Base-by-base conservation (phyloP, 2,329 filamentous ascomycete species). In the Lachnellula subtilissima region DNA sequence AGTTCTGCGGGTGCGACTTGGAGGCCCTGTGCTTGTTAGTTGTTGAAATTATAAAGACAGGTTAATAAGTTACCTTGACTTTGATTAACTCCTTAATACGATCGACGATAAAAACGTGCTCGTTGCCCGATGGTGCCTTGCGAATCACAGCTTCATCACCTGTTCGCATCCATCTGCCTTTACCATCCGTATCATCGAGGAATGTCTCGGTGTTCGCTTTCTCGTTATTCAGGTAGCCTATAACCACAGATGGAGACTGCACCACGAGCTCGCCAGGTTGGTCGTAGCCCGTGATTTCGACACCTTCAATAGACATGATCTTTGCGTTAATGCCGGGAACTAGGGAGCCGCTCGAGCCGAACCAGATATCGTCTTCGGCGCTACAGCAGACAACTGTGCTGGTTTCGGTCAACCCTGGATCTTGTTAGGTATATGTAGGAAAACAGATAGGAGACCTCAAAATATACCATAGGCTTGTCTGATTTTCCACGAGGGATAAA, bases 211-310 rank as follows among this genome's bases (percentile, higher is more conserved):
- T 78, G 19, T 86, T 95, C 3, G 92, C 91, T 66, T 88, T 86
- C 46, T 88, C 85, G 67, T 96, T 96, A 73, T 95, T 88, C 52
- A 96, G 75, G 64, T 97, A 97, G 1, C 92, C 92, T 0, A 96
- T 73, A 0, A 88, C 85, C 1, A 95, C 82, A 1, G 86, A 85
- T 0, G 91, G 91, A 0, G 83, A 84, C 69, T 90, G 88, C 22
- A 96, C 81, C 17, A 89, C 78, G 14, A 97, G 79, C 71, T 97
- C 92, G 37, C 92, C 92, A 0, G 87, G 88, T 47, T 84, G 82
- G 59, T 93, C 83, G 63, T 88, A 85, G 7, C 75, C 79, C 0
- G 81, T 86, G 54, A 94, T 79, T 67, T 94, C 89, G 5, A 77
- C 75, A 1, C 88, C 89, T 57, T 92, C 86, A 1, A 32, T 15